Conservation (phyloP, 768 basidiomycete genomes). For the Dacryopinax primogenitus region DNA sequence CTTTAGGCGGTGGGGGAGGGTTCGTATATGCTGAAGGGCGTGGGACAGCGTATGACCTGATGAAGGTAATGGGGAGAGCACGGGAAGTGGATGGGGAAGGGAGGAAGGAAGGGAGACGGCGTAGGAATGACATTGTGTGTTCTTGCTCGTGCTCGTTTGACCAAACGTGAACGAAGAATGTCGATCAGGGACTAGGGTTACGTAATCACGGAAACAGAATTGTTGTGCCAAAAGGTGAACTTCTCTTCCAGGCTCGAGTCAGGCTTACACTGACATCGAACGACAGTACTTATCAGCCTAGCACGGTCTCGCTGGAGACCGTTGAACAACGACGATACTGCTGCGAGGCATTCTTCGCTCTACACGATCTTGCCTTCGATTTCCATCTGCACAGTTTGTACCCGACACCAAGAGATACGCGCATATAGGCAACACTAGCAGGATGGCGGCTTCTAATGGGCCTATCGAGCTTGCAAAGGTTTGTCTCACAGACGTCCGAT, state of each 20-base stretch:
- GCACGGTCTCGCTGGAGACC: neutral
- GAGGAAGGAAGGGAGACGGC: neutral
- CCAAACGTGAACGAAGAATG: neutral
- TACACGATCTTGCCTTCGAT: neutral
- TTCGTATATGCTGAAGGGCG: neutral
- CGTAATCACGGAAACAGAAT: slow-evolving; percentile 4
- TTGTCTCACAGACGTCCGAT: neutral
- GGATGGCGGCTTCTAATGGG: neutral
- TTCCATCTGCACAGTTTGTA: too few relatives aligned
- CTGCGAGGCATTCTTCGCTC: neutral
- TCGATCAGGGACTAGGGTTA: neutral
- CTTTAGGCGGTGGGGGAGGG: neutral
- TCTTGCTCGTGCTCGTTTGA: neutral
- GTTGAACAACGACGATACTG: neutral
- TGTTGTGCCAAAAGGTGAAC: neutral
- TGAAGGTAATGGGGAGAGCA: neutral
- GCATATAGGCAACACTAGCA: neutral
- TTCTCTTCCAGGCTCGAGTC: neutral
- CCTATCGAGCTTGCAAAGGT: slow-evolving; percentile 17
- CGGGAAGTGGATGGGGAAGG: neutral
- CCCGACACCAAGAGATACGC: neutral
- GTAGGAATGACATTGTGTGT: neutral
- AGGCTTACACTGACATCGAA: neutral
- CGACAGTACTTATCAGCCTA: neutral
- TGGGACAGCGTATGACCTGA: neutral